Conservation (phyloP, 75 land plant genomes). For the Cryptomeria japonica region DNA sequence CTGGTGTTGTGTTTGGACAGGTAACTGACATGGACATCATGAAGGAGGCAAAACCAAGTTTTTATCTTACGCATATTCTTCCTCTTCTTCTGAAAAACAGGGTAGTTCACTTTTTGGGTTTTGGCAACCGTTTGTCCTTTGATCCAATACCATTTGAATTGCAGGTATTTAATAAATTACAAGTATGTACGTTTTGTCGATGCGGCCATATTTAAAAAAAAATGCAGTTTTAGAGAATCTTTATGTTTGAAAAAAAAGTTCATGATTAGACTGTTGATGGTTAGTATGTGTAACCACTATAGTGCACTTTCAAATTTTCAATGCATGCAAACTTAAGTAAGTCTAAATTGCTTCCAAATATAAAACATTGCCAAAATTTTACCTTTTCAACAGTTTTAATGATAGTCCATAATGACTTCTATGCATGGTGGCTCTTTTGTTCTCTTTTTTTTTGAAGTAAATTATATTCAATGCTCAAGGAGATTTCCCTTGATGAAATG, state of each 20-base stretch:
- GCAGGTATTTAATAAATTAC: conserved; percentile 56
- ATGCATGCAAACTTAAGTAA: background rate
- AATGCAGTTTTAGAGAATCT: background rate
- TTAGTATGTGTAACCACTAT: background rate
- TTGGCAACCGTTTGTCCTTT: conserved; percentile 90
- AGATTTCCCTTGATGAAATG: no score
- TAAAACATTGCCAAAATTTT: background rate
- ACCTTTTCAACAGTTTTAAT: background rate
- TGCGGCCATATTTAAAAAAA: background rate
- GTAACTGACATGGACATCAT: conserved; percentile 79
- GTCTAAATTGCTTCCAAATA: background rate
- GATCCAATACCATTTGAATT: conserved; percentile 88
- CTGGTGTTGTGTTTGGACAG: conserved; percentile 29
- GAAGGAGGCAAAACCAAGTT: conserved; percentile 93
- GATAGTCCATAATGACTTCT: background rate
- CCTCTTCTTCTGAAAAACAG: conserved; percentile 75
- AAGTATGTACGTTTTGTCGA: background rate
- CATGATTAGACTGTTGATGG: background rate
- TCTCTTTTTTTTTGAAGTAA: background rate
- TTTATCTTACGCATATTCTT: conserved; percentile 64
- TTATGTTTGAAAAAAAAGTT: background rate
- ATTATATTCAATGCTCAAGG: background rate
- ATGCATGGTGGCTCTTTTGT: background rate
- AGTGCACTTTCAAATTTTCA: background rate
- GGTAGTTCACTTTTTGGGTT: conserved; percentile 92